Conservation (phyloP, 495 filamentous ascomycete species). For the Saxophila tyrrhenica region DNA sequence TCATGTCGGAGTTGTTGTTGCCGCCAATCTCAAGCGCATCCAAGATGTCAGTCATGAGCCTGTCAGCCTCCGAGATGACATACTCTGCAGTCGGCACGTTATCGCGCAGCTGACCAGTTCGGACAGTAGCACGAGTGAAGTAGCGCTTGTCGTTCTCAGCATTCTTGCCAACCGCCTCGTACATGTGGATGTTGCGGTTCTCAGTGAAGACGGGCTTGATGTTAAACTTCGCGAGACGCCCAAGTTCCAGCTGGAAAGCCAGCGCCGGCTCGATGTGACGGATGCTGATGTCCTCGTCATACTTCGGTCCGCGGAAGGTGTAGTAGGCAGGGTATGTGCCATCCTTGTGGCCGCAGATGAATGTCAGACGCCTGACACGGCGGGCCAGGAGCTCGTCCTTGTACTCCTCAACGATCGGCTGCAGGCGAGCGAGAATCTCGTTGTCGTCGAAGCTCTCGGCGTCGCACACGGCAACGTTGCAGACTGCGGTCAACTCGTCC, state of each 20-base stretch:
- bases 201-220: conserved; percentile 98
- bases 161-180: conserved; percentile 88
- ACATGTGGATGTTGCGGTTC: conserved; percentile 97
- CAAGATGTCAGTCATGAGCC: conserved; percentile 93
- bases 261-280: conserved; percentile 93
- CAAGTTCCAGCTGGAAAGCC: conserved; percentile 95
- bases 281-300: conserved; percentile 85
- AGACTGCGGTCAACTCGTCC: conserved; percentile 77
- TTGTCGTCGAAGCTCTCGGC: conserved; percentile 75
- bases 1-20: conserved; percentile 97
- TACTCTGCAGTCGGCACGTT: conserved; percentile 97
- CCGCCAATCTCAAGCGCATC: conserved; percentile 97
- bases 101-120: conserved; percentile 83
- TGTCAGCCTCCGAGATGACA: conserved; percentile 91
- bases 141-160: conserved; percentile 94
- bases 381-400: conserved; percentile 73
- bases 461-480: conserved; percentile 85
- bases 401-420: conserved; percentile 61
- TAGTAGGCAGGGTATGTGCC: conserved; percentile 95
- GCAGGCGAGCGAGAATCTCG: conserved; percentile 65
- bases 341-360: conserved; percentile 90
- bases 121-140: conserved; percentile 90
- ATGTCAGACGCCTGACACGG: conserved; percentile 78
- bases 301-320: conserved; percentile 88
- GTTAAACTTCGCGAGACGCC: conserved; percentile 87